phyloP scores from a whole-genome alignment of 345 rosid species.

The Ailanthus altissimus region DNA sequence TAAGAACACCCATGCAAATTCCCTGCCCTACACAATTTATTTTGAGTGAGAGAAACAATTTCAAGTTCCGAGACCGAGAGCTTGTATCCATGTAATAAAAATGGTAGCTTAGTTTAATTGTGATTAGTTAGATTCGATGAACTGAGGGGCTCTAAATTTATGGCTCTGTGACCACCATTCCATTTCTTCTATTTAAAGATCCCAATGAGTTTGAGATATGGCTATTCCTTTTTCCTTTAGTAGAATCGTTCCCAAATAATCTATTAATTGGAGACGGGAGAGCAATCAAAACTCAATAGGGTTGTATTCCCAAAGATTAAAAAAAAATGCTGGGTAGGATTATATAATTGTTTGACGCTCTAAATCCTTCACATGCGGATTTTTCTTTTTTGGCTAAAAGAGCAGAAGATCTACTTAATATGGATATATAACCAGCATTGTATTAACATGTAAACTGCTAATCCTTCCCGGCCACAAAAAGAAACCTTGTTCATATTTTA shows the following conservation, averaged over 20 bases:
- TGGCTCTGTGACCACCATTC: not conserved
- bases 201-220: too few species aligned
- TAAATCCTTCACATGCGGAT: not conserved
- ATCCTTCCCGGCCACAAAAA: too few species aligned
- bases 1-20: not conserved
- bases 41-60: not conserved
- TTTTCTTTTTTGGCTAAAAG: not conserved
- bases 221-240: too few species aligned
- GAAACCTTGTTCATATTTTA: too few species aligned
- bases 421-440: not conserved
- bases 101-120: not conserved
- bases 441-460: too few species aligned
- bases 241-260: too few species aligned
- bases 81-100: not conserved
- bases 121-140: not conserved
- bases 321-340: not conserved
- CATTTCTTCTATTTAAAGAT: not conserved
- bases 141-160: not conserved
- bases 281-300: too few species aligned
- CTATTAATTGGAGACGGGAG: too few species aligned
- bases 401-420: not conserved
- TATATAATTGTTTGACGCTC: not conserved
- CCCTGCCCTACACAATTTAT: conserved; percentile 7
- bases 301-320: too few species aligned
- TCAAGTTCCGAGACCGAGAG: not conserved